Percentiles rank a stretch among this genome's conserved stretches.
phyloP scores from a whole-genome alignment of 225 moss, liverwort and hornwort species.

The Polytrichum commune region DNA sequence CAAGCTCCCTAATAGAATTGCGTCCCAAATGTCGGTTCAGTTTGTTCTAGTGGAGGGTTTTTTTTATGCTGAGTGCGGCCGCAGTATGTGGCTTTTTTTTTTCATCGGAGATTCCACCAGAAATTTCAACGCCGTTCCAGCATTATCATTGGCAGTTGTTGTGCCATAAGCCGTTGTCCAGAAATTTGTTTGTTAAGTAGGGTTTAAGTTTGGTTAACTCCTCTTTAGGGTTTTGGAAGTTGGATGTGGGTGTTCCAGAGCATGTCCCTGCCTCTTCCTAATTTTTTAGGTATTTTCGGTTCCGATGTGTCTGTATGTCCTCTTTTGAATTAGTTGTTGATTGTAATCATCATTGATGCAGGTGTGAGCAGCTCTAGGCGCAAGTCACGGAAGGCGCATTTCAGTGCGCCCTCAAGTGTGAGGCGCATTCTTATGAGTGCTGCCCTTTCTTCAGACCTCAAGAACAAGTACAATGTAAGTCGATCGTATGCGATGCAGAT shows the following conservation, averaged over 20 bases:
- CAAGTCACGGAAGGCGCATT: conserved; percentile 63
- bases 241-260: not conserved
- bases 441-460: conserved; percentile 50
- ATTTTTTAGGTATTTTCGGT: no score
- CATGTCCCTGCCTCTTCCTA: not conserved
- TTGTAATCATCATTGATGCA: not conserved
- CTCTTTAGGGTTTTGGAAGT: not conserved
- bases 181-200: not conserved
- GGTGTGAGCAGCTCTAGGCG: conserved; percentile 81
- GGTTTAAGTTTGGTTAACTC: not conserved
- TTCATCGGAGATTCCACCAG: no score
- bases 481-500: not conserved
- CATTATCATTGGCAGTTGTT: no score
- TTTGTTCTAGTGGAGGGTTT: no score
- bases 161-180: not conserved
- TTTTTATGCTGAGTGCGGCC: no score
- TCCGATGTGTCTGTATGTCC: not conserved
- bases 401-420: conserved; percentile 51
- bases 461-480: conserved; percentile 50
- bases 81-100: no score
- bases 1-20: no score
- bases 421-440: conserved; percentile 64
- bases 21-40: no score
- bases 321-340: no score
- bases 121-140: no score